Evolutionary conservation across 257 asterid genomes (phyloP).

Genomic region (Fraxinus excelsior): DNA sequence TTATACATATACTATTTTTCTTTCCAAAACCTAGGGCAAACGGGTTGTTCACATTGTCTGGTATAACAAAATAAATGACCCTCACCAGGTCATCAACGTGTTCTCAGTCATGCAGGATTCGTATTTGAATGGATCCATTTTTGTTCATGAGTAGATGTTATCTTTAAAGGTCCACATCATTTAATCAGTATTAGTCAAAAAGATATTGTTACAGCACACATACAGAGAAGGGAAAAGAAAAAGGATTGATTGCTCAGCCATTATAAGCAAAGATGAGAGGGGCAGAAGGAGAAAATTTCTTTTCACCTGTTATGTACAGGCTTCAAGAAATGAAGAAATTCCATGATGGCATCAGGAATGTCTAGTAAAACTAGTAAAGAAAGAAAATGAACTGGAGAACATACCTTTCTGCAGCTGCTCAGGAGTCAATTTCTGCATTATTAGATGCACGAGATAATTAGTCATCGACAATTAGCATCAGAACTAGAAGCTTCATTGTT

Average conservation of each 20-base stretch:
- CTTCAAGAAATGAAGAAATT: neutral
- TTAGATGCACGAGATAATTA: slow-evolving; percentile 4
- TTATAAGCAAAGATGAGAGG: neutral
- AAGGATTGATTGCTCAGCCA: neutral
- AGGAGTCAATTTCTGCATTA: slow-evolving; percentile 76
- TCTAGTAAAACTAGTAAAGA: neutral
- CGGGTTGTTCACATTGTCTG: neutral
- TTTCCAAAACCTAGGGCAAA: neutral
- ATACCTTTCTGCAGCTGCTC: slow-evolving; percentile 75
- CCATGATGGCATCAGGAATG: neutral
- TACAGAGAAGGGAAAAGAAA: neutral
- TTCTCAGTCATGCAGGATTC: neutral
- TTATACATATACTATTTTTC: neutral
- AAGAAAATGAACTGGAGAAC: slow-evolving; percentile 8
- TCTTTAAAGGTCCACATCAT: neutral
- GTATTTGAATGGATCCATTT: neutral
- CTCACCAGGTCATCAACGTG: neutral
- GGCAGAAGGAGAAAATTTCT: neutral
- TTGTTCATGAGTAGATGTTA: neutral
- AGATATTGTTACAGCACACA: neutral
- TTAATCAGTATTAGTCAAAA: neutral
- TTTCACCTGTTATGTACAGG: neutral
- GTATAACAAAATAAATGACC: neutral
- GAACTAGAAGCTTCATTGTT: neutral
- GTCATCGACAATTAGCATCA: neutral